phyloP scores from a whole-genome alignment of 2,329 filamentous ascomycete species.

The Ascochyta koolunga region DNA sequence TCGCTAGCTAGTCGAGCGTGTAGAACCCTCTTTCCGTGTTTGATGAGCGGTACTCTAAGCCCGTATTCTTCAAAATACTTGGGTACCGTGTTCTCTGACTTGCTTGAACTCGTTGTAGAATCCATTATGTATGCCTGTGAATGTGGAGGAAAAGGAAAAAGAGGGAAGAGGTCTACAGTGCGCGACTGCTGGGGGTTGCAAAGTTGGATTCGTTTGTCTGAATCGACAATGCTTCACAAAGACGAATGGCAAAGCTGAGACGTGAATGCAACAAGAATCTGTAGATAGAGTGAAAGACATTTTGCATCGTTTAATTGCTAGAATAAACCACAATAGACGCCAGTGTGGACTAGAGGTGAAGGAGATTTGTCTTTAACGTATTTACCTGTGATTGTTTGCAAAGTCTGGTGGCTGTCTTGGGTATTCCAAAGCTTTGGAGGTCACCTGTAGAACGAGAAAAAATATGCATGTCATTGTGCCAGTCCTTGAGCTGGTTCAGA shows the following conservation, averaged over 20 bases:
- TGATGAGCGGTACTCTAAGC: constrained; percentile 17
- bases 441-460: too few species aligned
- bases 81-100: not conserved
- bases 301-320: not conserved
- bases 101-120: not conserved
- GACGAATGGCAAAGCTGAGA: not conserved
- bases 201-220: not conserved
- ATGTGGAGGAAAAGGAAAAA: not conserved
- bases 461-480: too few species aligned
- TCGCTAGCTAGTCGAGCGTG: constrained; percentile 17
- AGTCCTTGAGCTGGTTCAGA: too few species aligned
- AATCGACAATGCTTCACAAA: not conserved
- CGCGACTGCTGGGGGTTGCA: not conserved
- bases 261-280: not conserved
- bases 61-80: constrained; percentile 20
- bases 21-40: constrained; percentile 11
- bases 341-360: not conserved
- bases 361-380: not conserved
- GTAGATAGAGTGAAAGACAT: not conserved
- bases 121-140: not conserved
- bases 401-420: not conserved
- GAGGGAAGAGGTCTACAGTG: not conserved
- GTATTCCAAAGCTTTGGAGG: too few species aligned
- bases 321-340: not conserved
- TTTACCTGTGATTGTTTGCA: not conserved